Conservation (phyloP, 1,139 yeast species). For the Magnusiomyces paraingens region DNA sequence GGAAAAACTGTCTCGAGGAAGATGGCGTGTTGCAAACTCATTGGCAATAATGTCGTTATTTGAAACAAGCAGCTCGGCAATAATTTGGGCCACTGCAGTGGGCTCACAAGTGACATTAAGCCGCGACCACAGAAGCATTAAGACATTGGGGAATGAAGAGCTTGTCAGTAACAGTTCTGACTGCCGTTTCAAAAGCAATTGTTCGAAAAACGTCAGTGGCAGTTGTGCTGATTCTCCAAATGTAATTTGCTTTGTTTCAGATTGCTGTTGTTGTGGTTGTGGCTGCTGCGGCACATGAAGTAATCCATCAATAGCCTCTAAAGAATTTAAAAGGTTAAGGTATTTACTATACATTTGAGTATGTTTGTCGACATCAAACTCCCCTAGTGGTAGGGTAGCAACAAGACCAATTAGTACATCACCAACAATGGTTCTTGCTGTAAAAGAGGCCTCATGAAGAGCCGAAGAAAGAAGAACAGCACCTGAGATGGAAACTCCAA, state of each 20-base stretch:
- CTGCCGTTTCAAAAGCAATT: not conserved
- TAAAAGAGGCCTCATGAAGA: constrained; percentile 19
- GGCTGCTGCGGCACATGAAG: not conserved
- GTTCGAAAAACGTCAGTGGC: not conserved
- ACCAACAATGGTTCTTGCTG: constrained; percentile 17
- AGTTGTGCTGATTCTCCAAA: not conserved
- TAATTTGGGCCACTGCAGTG: constrained; percentile 2
- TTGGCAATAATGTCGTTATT: not conserved
- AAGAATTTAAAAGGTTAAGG: constrained; percentile 1
- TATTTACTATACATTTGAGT: not conserved
- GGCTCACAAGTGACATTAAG: not conserved
- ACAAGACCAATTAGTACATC: constrained; percentile 22
- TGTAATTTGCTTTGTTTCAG: not conserved
- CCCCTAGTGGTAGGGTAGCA: constrained; percentile 1
- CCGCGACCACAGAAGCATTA: not conserved
- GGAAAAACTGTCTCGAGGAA: constrained; percentile 20
- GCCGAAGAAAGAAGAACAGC: constrained; percentile 17
- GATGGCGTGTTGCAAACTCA: constrained; percentile 13
- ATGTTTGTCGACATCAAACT: not conserved
- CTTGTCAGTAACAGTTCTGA: not conserved
- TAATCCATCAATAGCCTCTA: not conserved
- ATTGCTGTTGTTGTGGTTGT: not conserved
- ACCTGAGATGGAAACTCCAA: constrained; percentile 19
- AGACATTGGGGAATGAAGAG: not conserved
- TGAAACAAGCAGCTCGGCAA: constrained; percentile 7